Evolutionary conservation across 2,329 filamentous ascomycete genomes (phyloP).

Genomic region (Huntiella savannae): DNA sequence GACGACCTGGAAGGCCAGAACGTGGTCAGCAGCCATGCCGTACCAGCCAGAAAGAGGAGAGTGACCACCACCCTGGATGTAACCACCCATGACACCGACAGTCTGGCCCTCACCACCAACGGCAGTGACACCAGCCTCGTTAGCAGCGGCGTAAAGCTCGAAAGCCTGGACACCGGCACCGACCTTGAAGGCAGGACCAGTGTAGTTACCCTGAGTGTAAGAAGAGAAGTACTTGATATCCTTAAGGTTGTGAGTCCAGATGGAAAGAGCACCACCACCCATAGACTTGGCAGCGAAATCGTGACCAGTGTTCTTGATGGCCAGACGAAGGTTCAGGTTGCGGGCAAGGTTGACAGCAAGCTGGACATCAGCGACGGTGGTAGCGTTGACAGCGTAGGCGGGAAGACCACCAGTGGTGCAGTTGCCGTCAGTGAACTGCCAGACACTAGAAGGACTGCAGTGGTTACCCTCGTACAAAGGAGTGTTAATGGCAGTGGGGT

Average conservation of each 20-base stretch:
- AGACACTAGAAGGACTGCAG: conserved; percentile 7
- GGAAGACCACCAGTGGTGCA: conserved; percentile 23
- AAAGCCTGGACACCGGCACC: conserved; percentile 32
- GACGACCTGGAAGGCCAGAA: conserved; percentile 29
- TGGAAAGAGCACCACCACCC: conserved; percentile 21
- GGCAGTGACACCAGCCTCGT: conserved; percentile 15
- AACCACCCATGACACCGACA: conserved; percentile 36
- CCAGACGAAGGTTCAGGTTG: conserved; percentile 27
- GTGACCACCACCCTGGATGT: conserved; percentile 36
- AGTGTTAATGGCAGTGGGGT: conserved; percentile 14
- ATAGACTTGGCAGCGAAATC: conserved; percentile 26
- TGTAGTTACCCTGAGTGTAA: conserved; percentile 24
- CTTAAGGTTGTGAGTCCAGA: conserved; percentile 24
- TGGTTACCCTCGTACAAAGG: conserved; percentile 12
- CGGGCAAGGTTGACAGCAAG: conserved; percentile 28
- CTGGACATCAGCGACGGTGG: conserved; percentile 26
- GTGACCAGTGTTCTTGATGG: conserved; percentile 34
- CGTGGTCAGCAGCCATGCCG: conserved; percentile 30
- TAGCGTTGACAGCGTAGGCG: conserved; percentile 23
- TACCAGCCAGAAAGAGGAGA: conserved; percentile 20
- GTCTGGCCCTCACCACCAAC: conserved; percentile 20
- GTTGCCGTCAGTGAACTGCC: conserved; percentile 15
- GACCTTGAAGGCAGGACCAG: conserved; percentile 31
- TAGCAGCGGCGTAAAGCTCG: conserved; percentile 23
- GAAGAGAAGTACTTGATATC: conserved; percentile 23